A percentile compares a stretch with the other conserved stretches of the same genome.
phyloP scores from a whole-genome alignment of 352 stramenopile species.

The Phytophthora pini region DNA sequence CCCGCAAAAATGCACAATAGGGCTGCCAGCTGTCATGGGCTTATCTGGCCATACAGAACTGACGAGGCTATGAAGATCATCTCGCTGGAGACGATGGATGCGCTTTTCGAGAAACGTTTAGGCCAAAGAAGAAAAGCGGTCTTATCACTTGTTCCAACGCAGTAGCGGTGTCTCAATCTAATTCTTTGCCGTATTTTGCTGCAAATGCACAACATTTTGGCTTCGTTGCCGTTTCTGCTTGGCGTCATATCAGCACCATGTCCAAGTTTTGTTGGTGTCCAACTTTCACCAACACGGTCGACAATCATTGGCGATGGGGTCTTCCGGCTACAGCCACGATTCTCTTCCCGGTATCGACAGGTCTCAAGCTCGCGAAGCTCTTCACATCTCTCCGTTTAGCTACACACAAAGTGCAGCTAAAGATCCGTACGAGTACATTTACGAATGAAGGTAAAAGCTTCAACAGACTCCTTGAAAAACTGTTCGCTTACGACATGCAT shows the following conservation, averaged over 20 bases:
- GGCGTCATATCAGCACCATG: not conserved
- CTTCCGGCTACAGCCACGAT: not conserved
- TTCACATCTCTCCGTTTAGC: no score
- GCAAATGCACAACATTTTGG: not conserved
- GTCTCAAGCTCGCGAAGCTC: no score
- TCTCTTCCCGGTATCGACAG: not conserved
- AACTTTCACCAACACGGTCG: not conserved
- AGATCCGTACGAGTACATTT: no score
- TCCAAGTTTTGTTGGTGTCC: not conserved
- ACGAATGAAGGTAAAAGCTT: no score
- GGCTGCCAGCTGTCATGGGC: constrained; percentile 5
- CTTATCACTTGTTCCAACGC: not conserved
- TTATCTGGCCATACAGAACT: constrained; percentile 19
- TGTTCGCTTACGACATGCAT: not conserved
- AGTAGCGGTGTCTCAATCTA: not conserved
- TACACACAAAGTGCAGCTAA: no score
- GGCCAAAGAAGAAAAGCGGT: not conserved
- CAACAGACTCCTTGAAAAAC: no score
- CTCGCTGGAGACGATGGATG: not conserved
- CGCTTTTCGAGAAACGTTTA: not conserved
- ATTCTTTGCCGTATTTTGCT: constrained; percentile 3
- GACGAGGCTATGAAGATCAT: not conserved
- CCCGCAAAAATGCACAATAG: constrained; percentile 2
- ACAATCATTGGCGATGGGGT: not conserved
- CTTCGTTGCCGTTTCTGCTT: constrained; percentile 4